phyloP scores from a whole-genome alignment of 495 filamentous ascomycete species.

The Emericellopsis terricola region DNA sequence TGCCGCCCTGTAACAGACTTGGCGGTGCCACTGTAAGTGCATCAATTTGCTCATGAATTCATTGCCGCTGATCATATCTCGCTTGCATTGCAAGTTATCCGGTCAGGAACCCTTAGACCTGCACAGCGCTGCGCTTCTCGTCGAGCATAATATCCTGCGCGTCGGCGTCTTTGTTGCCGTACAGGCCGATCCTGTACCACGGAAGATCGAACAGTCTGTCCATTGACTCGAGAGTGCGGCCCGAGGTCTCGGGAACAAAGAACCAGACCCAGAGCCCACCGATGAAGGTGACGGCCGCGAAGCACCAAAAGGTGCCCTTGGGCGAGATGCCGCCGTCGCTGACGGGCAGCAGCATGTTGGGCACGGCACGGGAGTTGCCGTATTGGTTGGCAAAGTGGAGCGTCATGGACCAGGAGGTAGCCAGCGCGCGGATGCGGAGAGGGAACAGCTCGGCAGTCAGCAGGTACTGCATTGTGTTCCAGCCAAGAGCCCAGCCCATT shows the following conservation, averaged over 20 bases:
- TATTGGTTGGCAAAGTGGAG: slow-evolving; percentile 62
- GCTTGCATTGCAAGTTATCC: too few relatives aligned
- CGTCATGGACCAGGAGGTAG: slow-evolving; percentile 30
- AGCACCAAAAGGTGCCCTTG: slow-evolving; percentile 47
- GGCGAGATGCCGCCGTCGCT: slow-evolving; percentile 12
- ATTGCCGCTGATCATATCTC: too few relatives aligned
- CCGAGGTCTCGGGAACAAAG: slow-evolving; percentile 48
- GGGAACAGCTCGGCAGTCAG: slow-evolving; percentile 63
- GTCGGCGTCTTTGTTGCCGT: slow-evolving; percentile 39
- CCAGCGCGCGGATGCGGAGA: slow-evolving; percentile 32
- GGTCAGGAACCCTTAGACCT: too few relatives aligned
- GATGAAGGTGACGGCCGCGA: slow-evolving; percentile 40
- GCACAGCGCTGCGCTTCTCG: slow-evolving; percentile 11
- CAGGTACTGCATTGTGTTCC: slow-evolving; percentile 62
- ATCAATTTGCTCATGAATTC: too few relatives aligned
- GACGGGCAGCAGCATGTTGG: slow-evolving; percentile 33
- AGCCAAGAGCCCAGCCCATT: slow-evolving; percentile 53
- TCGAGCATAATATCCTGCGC: slow-evolving; percentile 18
- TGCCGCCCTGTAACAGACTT: too few relatives aligned
- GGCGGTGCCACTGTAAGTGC: too few relatives aligned
- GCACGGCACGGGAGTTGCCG: slow-evolving; percentile 40
- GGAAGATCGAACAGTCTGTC: slow-evolving; percentile 48
- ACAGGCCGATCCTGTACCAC: slow-evolving; percentile 45
- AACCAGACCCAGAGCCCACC: slow-evolving; percentile 40
- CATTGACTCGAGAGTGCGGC: slow-evolving; percentile 44